A percentile compares a stretch with the other conserved stretches of the same genome.
Evolutionary conservation across 805 yeast genomes (phyloP).

Genomic region (Ogataea pignaliae): DNA sequence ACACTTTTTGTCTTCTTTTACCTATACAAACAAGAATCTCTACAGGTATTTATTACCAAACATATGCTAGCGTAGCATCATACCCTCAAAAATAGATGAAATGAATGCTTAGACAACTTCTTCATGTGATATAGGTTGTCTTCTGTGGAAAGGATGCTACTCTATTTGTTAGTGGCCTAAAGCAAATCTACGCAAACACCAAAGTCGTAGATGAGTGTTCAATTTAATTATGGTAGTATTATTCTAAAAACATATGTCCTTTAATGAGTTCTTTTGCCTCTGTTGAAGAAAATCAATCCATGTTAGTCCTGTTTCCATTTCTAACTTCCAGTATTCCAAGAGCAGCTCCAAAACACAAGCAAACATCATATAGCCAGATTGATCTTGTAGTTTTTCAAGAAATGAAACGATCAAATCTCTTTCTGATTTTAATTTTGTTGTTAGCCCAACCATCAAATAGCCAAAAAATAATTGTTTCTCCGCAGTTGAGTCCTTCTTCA

Average conservation of each 20-base stretch:
- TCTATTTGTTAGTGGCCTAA: no score
- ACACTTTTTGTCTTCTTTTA: no score
- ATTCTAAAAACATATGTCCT: background rate
- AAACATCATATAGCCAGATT: slow-evolving; percentile 5
- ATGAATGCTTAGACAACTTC: no score
- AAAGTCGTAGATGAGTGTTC: no score
- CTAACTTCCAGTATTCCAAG: slow-evolving; percentile 4
- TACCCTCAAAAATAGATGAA: no score
- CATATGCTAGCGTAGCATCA: no score
- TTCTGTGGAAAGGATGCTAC: no score
- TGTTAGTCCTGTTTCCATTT: background rate
- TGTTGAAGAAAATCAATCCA: slow-evolving; percentile 7
- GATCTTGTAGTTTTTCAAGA: slow-evolving; percentile 1
- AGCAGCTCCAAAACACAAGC: slow-evolving; percentile 1
- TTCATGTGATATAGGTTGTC: no score
- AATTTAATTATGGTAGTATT: no score
- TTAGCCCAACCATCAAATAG: slow-evolving; percentile 8
- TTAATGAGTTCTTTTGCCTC: background rate
- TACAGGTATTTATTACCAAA: no score
- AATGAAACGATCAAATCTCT: slow-evolving; percentile 1
- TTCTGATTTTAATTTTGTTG: slow-evolving; percentile 2
- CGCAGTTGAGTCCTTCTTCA: slow-evolving; percentile 1
- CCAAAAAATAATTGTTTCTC: slow-evolving; percentile 8
- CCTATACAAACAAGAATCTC: no score
- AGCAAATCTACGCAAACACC: no score